Percentiles rank a stretch among this genome's conserved stretches.
Evolutionary conservation across 345 rosid species (phyloP).

Genomic region (Luvunga scandens): DNA sequence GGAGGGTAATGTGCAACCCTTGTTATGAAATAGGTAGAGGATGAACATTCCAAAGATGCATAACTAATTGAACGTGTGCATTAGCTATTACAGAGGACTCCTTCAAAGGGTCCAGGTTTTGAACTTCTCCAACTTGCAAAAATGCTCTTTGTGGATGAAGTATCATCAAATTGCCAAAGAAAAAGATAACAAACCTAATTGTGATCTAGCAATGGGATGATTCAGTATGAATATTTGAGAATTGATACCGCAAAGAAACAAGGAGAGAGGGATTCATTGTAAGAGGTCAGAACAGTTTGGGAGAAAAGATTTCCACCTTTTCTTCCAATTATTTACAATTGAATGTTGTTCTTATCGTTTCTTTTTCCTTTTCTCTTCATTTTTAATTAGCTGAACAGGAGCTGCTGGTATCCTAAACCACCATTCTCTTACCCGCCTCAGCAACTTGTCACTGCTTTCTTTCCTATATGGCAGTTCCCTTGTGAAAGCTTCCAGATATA

Average conservation of each 20-base stretch:
- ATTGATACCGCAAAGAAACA: neutral
- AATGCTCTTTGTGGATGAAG: neutral
- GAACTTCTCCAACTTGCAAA: neutral
- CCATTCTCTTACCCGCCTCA: constrained; percentile 87
- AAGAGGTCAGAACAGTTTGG: neutral
- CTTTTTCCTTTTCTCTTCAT: constrained; percentile 63
- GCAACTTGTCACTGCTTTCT: constrained; percentile 62
- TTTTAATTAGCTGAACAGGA: constrained; percentile 64
- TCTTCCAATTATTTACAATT: constrained; percentile 10
- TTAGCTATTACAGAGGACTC: neutral
- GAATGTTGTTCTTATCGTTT: constrained; percentile 33
- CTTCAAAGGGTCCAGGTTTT: neutral
- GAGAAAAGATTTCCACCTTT: neutral
- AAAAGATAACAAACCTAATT: neutral
- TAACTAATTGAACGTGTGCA: neutral
- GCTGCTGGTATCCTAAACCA: constrained; percentile 93
- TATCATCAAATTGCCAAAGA: neutral
- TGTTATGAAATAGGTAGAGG: neutral
- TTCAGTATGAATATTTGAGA: neutral
- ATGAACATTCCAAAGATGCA: too few relatives aligned
- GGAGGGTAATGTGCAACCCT: neutral
- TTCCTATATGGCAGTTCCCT: constrained; percentile 72
- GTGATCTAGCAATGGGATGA: neutral
- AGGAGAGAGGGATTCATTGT: neutral
- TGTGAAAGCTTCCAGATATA: constrained; percentile 70